Conservation (phyloP, 306 rosid genomes). For the Casuarina equisetifolia region DNA sequence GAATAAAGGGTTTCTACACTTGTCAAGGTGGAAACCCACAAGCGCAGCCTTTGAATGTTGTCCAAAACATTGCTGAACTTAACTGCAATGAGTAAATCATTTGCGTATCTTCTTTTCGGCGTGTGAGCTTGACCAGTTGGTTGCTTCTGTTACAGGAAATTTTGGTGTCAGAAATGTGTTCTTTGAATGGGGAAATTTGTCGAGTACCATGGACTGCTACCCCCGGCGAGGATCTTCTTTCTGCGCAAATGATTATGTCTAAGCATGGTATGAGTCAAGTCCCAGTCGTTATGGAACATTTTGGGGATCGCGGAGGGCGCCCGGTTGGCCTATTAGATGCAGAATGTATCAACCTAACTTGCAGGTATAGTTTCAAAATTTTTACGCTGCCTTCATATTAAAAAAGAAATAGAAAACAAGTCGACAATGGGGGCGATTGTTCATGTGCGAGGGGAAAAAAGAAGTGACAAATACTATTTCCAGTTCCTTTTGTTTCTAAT, state of each 20-base stretch:
- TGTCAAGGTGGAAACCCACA: too few relatives aligned
- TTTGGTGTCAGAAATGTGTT: conserved; percentile 76
- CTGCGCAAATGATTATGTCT: conserved; percentile 71
- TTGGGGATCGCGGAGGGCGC: conserved; percentile 47
- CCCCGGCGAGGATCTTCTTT: conserved; percentile 72
- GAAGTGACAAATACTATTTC: conserved; percentile 1
- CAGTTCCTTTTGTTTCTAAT: neutral
- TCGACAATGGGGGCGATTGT: neutral
- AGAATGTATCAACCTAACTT: conserved; percentile 71
- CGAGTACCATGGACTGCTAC: conserved; percentile 72
- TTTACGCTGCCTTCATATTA: conserved; percentile 8
- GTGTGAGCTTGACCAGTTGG: conserved; percentile 24
- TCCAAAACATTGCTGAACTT: neutral
- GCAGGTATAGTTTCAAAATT: conserved; percentile 54
- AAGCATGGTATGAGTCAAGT: conserved; percentile 54
- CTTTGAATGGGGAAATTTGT: conserved; percentile 57
- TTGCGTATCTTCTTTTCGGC: conserved; percentile 17
- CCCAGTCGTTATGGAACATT: conserved; percentile 60
- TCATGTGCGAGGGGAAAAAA: neutral
- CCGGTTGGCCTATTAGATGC: conserved; percentile 81
- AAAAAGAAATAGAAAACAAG: neutral
- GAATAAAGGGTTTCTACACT: neutral
- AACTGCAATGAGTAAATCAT: neutral
- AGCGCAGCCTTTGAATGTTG: neutral
- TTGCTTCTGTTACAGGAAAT: conserved; percentile 53